Base-by-base conservation (phyloP, 78 protist genomes). In the Dictyostelium brefeldianum region DNA sequence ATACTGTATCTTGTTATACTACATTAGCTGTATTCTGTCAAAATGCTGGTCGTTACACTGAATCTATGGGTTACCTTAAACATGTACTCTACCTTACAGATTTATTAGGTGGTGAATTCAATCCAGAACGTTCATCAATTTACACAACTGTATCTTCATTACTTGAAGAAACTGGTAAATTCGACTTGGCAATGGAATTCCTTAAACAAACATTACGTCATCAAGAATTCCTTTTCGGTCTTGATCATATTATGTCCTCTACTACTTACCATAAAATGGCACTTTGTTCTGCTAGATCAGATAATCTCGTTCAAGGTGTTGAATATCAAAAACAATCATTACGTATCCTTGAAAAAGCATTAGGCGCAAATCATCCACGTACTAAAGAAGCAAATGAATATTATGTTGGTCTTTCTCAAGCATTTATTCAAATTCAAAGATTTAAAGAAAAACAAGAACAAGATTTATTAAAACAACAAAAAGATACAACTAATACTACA, bases 21-120 rank as follows among this genome's bases (percentile, higher is more conserved):
- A 93, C 78, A 64, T 53, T 93, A 29, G 92, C 96, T 9, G 31
- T 84, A 22, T 93, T 84, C 80, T 87, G 96, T 65, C 92, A 84
- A 51, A 59, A 64, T 65, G 81, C 92, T 17, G 81, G 80, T 22
- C 69, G 87, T 20, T 62, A 10, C 80, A 80, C 25, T 17, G 89
- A 85, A 46, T 48, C 90, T 8, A 65, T 84, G 22, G 89, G 83
- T 6, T 93, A 93, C 80, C 59, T 93, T 22, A 81, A 83, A 67
- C 84, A 81, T 67, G 92, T 71, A 5, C 22, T 93, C 29, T 93
- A 83, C 18, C 48, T 93, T 8, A 80, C 46, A 0, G 89, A 93
- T 67, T 22, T 93, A 8, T 36, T 89, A 2, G 89, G 96, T 15
- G 64, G 78, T 5, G 84, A 80, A 43, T 78, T 36, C 11, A 85